Base-by-base conservation (phyloP, 1,284 basidiomycete genomes). In the Pyrrhoderma noxium region DNA sequence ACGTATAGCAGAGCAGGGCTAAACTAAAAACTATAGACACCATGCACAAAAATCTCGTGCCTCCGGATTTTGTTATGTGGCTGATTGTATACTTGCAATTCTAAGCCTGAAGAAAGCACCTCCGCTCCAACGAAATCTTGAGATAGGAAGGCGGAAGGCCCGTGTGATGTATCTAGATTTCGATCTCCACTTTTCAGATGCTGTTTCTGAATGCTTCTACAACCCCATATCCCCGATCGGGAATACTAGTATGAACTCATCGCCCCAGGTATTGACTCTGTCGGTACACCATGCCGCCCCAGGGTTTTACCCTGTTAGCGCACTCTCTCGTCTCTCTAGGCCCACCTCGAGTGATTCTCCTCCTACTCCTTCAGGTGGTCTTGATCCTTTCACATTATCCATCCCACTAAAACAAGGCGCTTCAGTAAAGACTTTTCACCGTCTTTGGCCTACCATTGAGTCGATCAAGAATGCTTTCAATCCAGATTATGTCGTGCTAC, bases 21-120 rank as follows among this genome's bases (percentile, higher is more conserved):
- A n/a, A n/a, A n/a, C n/a, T n/a, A n/a, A n/a, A n/a, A n/a, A n/a
- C n/a, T n/a, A n/a, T n/a, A 85, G 88, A 61, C 89, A 91, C 58
- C 89, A 92, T 57, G 84, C 85, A 0, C 79, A 79, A 49, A 85
- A 86, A 62, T 71, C 76, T 0, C 73, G 72, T 46, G 90, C 91
- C 0, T 82, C 87, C 2, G 94, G 93, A 0, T 97, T 93, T 67
- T 97, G 93, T 69, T 97, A 96, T 64, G 83, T 96, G 23, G 90
- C 92, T 3, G 94, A 97, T 64, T 85, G 85, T 49, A 80, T 93
- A 2, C 75, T 97, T 0, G 86, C 87, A 0, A 80, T 94, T 49
- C 72, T 88, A 39, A 65, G 72, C 2, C 70, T 86, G 42, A 80
- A 76, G 73, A 25, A 57, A 62, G 21, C 55, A 9, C 50, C 57